phyloP scores from a whole-genome alignment of 2,329 filamentous ascomycete species.

The Knufia petricola region DNA sequence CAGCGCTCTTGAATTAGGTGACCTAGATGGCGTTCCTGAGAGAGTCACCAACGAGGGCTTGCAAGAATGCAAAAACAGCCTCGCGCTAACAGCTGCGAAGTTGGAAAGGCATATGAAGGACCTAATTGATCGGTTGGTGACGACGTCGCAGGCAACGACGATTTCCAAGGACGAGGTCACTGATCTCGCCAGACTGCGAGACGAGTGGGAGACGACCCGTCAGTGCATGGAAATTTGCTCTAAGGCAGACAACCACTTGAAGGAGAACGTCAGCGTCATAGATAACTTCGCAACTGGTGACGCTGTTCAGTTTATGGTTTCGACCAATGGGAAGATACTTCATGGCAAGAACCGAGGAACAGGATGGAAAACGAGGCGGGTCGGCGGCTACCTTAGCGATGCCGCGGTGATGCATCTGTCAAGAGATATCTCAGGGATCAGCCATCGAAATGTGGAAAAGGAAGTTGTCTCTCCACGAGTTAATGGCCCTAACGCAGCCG shows the following conservation, averaged over 20 bases:
- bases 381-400: conserved; percentile 28
- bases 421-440: too few species aligned
- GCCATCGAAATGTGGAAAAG: too few species aligned
- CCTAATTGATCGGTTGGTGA: conserved; percentile 26
- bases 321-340: conserved; percentile 27
- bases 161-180: conserved; percentile 26
- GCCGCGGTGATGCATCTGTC: conserved; percentile 27
- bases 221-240: conserved; percentile 29
- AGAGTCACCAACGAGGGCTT: conserved; percentile 27
- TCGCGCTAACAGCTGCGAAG: conserved; percentile 24
- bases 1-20: conserved; percentile 6
- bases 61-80: conserved; percentile 29
- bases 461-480: too few species aligned
- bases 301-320: conserved; percentile 31
- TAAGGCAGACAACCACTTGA: conserved; percentile 24
- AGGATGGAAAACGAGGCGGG: conserved; percentile 28
- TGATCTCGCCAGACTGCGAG: conserved; percentile 28
- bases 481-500: too few species aligned
- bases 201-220: conserved; percentile 30
- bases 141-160: conserved; percentile 28
- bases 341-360: conserved; percentile 27
- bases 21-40: conserved; percentile 22
- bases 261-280: conserved; percentile 27
- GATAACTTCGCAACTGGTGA: conserved; percentile 31
- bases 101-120: conserved; percentile 27